These are phyloP conservation scores for Penicillium sp. DNA, from an alignment of 2,329 filamentous ascomycete genomes.

Conservation along the genomic window DNA sequence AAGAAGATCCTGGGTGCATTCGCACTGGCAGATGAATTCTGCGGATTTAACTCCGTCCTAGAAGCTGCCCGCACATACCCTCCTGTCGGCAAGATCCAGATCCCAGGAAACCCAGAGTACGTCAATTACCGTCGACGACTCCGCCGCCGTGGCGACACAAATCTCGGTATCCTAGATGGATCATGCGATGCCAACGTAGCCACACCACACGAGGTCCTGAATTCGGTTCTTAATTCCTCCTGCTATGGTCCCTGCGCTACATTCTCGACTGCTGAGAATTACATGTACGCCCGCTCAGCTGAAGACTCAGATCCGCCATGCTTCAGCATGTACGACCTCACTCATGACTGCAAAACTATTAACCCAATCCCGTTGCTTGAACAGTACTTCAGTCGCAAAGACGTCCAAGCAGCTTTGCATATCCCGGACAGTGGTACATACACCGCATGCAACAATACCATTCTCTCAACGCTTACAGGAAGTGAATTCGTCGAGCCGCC, in stretches of 20 bases:
- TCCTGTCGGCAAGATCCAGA: constrained; percentile 28
- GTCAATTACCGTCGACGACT: constrained; percentile 25
- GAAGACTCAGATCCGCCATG: constrained; percentile 19
- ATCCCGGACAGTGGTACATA: constrained; percentile 21
- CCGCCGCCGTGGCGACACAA: constrained; percentile 13
- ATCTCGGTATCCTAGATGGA: constrained; percentile 9
- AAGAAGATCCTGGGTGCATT: constrained; percentile 31
- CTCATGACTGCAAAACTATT: constrained; percentile 30
- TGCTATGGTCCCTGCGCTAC: constrained; percentile 39
- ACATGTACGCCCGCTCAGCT: constrained; percentile 22
- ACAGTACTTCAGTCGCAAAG: constrained; percentile 35
- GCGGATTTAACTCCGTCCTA: constrained; percentile 33
- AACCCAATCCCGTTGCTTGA: constrained; percentile 23
- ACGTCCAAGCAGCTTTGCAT: constrained; percentile 36
- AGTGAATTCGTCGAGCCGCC: constrained; percentile 26
- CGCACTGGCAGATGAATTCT: constrained; percentile 29
- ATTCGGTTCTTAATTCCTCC: constrained; percentile 34
- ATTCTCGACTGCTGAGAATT: constrained; percentile 35
- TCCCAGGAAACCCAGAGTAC: constrained; percentile 34
- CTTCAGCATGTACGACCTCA: constrained; percentile 38
- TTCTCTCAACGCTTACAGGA: constrained; percentile 24
- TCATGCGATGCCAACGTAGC: constrained; percentile 28
- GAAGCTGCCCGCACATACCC: constrained; percentile 30
- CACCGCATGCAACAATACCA: constrained; percentile 34
- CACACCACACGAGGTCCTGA: constrained; percentile 24